A percentile compares a stretch with the other conserved stretches of the same genome.
phyloP scores from a whole-genome alignment of 148 eudicot species.

The Vaccinium macrocarpon region DNA sequence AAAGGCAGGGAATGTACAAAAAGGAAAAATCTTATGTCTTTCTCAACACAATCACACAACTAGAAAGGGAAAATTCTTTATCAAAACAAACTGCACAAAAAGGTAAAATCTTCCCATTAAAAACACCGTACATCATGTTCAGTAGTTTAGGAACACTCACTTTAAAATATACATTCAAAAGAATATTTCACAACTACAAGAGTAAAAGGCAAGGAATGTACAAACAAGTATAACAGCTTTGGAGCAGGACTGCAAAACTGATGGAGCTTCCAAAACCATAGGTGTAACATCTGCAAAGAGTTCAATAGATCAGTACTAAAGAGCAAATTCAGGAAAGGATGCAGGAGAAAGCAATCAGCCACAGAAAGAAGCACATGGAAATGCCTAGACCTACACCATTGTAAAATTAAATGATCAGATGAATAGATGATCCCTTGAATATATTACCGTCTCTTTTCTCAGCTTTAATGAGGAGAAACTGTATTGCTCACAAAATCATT shows the following conservation, averaged over 20 bases:
- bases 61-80: not conserved
- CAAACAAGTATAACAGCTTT: conserved; percentile 95
- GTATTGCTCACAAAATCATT: not conserved
- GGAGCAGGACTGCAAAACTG: conserved; percentile 34
- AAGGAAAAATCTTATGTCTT: too few relatives aligned
- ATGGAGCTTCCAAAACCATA: conserved; percentile 44
- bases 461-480: not conserved
- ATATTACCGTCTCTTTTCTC: not conserved
- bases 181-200: conserved; percentile 4
- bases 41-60: not conserved
- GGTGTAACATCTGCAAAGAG: conserved; percentile 45
- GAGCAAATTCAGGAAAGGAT: not conserved
- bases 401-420: not conserved
- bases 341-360: not conserved
- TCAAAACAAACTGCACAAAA: conserved; percentile 1
- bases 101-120: not conserved
- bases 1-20: conserved; percentile 73
- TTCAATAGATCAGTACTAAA: not conserved
- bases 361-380: not conserved
- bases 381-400: not conserved
- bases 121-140: not conserved
- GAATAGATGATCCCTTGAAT: not conserved
- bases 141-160: not conserved
- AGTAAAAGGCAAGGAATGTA: conserved; percentile 57
- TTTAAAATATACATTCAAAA: not conserved